phyloP scores from a whole-genome alignment of 345 rosid species.

The Geranium rotundifolium region DNA sequence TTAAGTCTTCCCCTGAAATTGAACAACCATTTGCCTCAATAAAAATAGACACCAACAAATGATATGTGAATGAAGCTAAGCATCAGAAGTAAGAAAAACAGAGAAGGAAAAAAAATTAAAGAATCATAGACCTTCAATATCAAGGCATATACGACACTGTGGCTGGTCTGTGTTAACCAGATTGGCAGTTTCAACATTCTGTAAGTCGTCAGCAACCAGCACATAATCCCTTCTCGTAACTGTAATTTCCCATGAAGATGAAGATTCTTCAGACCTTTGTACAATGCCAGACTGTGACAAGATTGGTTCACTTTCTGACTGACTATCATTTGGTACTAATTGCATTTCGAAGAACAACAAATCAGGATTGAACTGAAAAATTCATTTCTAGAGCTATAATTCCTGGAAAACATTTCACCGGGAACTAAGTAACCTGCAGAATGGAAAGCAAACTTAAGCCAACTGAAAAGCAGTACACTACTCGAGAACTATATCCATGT shows the following conservation, averaged over 20 bases:
- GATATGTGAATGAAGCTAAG: conserved; percentile 2
- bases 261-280: conserved; percentile 39
- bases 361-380: conserved; percentile 15
- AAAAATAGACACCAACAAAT: conserved; percentile 7
- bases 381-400: conserved; percentile 15
- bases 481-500: background rate
- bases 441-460: conserved; percentile 2
- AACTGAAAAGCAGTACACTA: background rate
- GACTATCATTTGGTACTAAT: conserved; percentile 63
- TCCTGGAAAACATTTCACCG: conserved; percentile 22
- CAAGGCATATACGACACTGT: conserved; percentile 95
- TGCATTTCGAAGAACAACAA: conserved; percentile 49
- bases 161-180: conserved; percentile 65
- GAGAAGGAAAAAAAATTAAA: conserved; percentile 1
- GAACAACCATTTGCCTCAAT: conserved; percentile 8
- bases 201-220: conserved; percentile 32
- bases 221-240: conserved; percentile 32
- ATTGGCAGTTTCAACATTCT: conserved; percentile 45
- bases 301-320: conserved; percentile 52
- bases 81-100: background rate
- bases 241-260: conserved; percentile 58
- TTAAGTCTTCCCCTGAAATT: conserved; percentile 77
- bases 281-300: conserved; percentile 26
- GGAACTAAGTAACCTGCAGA: conserved; percentile 21
- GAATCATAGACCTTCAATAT: conserved; percentile 53